Evolutionary conservation across 495 filamentous ascomycete genomes (phyloP).

Genomic region (Cercophora newfieldiana): DNA sequence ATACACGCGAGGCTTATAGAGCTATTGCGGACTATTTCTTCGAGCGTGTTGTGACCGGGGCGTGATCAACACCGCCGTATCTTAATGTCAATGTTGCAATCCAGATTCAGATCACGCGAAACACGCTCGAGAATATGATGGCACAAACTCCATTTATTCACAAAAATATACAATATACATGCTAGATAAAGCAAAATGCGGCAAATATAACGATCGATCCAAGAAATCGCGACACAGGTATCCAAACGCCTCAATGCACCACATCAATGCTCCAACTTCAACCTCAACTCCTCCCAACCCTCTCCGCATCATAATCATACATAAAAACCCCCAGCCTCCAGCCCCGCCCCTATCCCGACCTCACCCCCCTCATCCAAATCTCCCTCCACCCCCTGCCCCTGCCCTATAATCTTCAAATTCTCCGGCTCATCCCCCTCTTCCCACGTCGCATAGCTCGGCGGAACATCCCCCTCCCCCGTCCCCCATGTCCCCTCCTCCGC

Average conservation of each 20-base stretch:
- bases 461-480: constrained; percentile 60
- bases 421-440: neutral
- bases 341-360: neutral
- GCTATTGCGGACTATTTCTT: too few relatives aligned
- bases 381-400: neutral
- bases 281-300: neutral
- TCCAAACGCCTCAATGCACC: neutral
- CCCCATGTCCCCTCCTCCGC: constrained; percentile 67
- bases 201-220: too few relatives aligned
- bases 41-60: too few relatives aligned
- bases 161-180: neutral
- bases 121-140: too few relatives aligned
- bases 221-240: neutral
- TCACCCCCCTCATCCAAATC: neutral
- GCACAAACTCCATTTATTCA: too few relatives aligned
- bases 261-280: neutral
- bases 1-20: too few relatives aligned
- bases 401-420: neutral
- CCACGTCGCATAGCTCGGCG: constrained; percentile 52
- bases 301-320: neutral
- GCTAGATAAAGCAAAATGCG: neutral
- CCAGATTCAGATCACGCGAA: too few relatives aligned
- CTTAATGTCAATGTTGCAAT: too few relatives aligned
- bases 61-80: too few relatives aligned
- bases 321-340: neutral